Evolutionary conservation across 176 grass and related monocot genomes (phyloP).

Genomic region (Melocanna baccifera): DNA sequence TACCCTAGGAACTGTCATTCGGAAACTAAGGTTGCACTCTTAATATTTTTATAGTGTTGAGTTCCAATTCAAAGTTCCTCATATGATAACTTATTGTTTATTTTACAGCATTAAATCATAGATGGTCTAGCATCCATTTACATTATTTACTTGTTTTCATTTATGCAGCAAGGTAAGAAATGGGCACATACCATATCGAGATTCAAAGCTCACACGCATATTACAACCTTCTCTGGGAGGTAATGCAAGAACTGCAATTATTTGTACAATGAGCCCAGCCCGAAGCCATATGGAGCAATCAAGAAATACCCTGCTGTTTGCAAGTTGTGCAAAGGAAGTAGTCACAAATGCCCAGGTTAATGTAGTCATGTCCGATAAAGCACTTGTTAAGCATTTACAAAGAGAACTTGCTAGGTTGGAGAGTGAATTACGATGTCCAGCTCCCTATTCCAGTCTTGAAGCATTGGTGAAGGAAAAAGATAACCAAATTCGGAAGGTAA

Average conservation of each 20-base stretch:
- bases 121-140: neutral
- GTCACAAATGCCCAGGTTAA: conserved; percentile 86
- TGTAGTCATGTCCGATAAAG: conserved; percentile 86
- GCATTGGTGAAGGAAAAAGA: conserved; percentile 75
- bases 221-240: conserved; percentile 79
- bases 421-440: conserved; percentile 66
- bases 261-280: conserved; percentile 85
- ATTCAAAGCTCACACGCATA: conserved; percentile 93
- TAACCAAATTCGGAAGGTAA: conserved; percentile 73
- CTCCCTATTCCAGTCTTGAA: conserved; percentile 61
- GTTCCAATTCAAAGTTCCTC: neutral
- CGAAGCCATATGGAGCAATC: conserved; percentile 77
- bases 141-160: conserved; percentile 25
- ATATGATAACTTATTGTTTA: neutral
- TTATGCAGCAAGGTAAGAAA: conserved; percentile 81
- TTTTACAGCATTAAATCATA: neutral
- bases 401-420: conserved; percentile 80
- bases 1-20: conserved; percentile 79
- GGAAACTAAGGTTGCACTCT: conserved; percentile 71
- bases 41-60: conserved; percentile 8
- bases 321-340: conserved; percentile 91
- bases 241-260: conserved; percentile 86
- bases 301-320: conserved; percentile 74
- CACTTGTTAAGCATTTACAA: conserved; percentile 79
- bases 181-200: conserved; percentile 80